phyloP scores from a whole-genome alignment of 192 early-diverging fungal species.

The Coemansia sp. region DNA sequence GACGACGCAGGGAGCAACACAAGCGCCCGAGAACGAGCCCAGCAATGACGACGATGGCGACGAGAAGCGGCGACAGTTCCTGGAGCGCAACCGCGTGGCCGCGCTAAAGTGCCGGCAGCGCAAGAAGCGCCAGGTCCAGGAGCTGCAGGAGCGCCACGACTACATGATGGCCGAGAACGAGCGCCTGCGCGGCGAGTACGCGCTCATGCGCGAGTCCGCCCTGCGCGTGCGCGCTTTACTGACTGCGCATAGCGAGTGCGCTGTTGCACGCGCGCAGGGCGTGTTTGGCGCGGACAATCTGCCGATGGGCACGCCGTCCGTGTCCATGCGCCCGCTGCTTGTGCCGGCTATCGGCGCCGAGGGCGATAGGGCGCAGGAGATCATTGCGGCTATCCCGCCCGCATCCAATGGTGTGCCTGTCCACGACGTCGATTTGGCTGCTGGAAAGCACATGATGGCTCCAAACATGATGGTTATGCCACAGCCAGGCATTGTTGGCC shows the following conservation, averaged over 20 bases:
- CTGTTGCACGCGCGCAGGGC: conserved; percentile 66
- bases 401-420: conserved; percentile 31
- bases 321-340: conserved; percentile 25
- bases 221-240: conserved; percentile 74
- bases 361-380: conserved; percentile 31
- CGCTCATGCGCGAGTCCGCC: conserved; percentile 66
- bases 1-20: no score
- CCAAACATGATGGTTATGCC: neutral
- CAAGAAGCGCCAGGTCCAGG: conserved; percentile 86
- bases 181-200: conserved; percentile 25
- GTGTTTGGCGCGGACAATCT: conserved; percentile 55
- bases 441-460: neutral
- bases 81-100: conserved; percentile 86
- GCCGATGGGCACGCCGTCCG: conserved; percentile 15
- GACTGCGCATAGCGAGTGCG: conserved; percentile 75
- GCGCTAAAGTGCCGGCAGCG: conserved; percentile 91
- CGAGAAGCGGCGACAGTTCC: conserved; percentile 80
- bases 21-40: neutral
- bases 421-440: conserved; percentile 14
- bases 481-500: neutral
- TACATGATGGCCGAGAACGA: conserved; percentile 45
- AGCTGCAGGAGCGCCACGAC: conserved; percentile 63
- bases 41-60: conserved; percentile 32
- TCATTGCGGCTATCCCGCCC: conserved; percentile 43
- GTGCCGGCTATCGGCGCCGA: conserved; percentile 7